Percentiles rank a stretch among this genome's conserved stretches.
Evolutionary conservation across 768 basidiomycete species (phyloP).

Genomic region (Calvatia gigantea): DNA sequence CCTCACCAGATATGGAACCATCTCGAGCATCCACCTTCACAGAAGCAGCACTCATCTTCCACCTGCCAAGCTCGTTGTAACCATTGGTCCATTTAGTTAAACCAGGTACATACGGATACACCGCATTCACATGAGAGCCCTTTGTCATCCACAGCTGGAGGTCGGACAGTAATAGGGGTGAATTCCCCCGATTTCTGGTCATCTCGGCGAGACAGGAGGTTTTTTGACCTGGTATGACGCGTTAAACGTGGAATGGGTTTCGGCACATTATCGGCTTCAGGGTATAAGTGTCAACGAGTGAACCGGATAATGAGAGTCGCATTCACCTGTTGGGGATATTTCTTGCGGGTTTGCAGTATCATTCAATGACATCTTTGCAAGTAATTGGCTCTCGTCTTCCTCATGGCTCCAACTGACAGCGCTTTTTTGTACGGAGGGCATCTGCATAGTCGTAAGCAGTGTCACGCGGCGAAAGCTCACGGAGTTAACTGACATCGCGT

Average conservation of each 20-base stretch:
- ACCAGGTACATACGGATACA: slow-evolving; percentile 38
- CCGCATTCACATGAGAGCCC: slow-evolving; percentile 70
- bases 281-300: not conserved
- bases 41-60: slow-evolving; percentile 55
- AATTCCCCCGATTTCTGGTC: not conserved
- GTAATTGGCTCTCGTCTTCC: slow-evolving; percentile 3
- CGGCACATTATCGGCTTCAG: not conserved
- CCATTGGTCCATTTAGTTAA: not conserved
- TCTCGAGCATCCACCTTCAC: slow-evolving; percentile 67
- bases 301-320: not conserved
- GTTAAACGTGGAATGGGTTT: not conserved
- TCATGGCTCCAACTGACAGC: not conserved
- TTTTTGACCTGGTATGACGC: not conserved
- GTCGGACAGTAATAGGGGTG: not conserved
- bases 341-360: not conserved
- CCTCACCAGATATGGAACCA: slow-evolving; percentile 79
- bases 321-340: not conserved
- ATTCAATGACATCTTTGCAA: slow-evolving; percentile 7
- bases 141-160: slow-evolving; percentile 23
- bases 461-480: not conserved
- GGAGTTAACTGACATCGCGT: not conserved
- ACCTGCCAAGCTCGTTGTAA: slow-evolving; percentile 31
- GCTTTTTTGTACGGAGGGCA: not conserved
- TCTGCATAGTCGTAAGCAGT: not conserved
- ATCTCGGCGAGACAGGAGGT: not conserved